phyloP scores from a whole-genome alignment of 768 basidiomycete species.

The Kwoniella bestiolae region DNA sequence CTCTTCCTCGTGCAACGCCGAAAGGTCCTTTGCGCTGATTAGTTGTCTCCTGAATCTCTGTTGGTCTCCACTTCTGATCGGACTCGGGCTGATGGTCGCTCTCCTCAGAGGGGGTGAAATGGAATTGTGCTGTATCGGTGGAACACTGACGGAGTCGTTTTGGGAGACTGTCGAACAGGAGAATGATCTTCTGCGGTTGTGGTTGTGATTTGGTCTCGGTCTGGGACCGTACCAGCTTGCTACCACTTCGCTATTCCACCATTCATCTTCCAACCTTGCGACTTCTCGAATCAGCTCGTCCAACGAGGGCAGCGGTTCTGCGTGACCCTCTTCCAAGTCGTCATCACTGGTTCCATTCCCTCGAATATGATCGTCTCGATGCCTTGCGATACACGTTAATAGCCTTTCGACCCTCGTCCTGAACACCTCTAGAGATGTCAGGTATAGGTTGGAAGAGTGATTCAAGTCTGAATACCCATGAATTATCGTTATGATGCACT shows the following conservation, averaged over 20 bases:
- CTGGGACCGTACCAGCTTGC: constrained; percentile 45
- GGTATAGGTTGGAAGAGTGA: background rate
- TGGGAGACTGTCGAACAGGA: background rate
- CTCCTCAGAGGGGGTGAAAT: background rate
- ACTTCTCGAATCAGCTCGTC: constrained; percentile 10
- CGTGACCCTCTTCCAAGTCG: too few species aligned
- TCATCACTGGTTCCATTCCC: too few species aligned
- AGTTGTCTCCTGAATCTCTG: background rate
- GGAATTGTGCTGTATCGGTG: background rate
- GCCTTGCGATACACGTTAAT: background rate
- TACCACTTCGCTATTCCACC: constrained; percentile 44
- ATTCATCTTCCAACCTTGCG: constrained; percentile 34
- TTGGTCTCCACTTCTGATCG: background rate
- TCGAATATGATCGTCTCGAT: too few species aligned
- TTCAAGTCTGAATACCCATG: background rate
- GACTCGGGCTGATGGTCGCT: background rate
- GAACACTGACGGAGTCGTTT: background rate
- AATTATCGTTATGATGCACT: background rate
- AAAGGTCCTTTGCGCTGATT: background rate
- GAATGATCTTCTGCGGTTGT: background rate
- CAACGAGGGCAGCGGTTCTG: background rate
- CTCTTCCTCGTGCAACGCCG: background rate
- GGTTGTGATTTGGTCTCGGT: constrained; percentile 7
- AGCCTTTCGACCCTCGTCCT: background rate
- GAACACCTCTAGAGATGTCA: background rate